Evolutionary conservation across 352 stramenopile genomes (phyloP).

Genomic region (Globisporangium solare): DNA sequence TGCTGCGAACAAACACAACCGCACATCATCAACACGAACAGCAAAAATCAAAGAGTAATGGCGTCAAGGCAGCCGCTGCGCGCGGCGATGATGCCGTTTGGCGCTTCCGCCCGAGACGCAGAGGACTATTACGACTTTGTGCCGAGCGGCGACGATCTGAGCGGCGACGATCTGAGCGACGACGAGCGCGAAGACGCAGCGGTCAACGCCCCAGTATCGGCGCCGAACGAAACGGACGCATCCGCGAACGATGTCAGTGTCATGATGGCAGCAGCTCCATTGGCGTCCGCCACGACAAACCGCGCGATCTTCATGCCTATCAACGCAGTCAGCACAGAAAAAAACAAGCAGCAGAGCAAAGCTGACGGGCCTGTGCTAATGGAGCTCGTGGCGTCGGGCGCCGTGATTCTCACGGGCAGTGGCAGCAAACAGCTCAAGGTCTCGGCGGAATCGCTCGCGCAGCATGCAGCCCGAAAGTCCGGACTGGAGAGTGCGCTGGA

Average conservation of each 20-base stretch:
- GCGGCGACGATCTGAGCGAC: conserved; percentile 29
- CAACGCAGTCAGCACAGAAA: conserved; percentile 12
- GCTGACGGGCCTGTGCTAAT: conserved; percentile 2
- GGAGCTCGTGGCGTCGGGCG: conserved; percentile 11
- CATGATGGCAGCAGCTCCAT: neutral
- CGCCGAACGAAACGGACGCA: conserved; percentile 6
- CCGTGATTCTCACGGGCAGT: conserved; percentile 12
- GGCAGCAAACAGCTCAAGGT: conserved; percentile 32
- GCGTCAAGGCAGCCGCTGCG: neutral
- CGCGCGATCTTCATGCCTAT: conserved; percentile 27
- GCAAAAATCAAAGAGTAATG: no score
- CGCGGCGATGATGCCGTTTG: neutral
- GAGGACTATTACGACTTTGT: conserved; percentile 65
- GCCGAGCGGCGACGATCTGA: conserved; percentile 54
- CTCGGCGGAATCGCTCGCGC: conserved; percentile 28
- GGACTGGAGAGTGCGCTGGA: conserved; percentile 50
- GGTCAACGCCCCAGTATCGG: conserved; percentile 3
- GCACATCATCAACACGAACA: neutral
- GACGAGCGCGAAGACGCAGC: conserved; percentile 27
- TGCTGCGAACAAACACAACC: no score
- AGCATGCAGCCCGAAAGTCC: conserved; percentile 29
- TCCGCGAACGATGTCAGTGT: neutral
- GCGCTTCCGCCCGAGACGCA: conserved; percentile 15
- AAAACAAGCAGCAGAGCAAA: neutral
- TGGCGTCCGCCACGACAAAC: neutral